A percentile compares a stretch with the other conserved stretches of the same genome.
phyloP scores from a whole-genome alignment of 257 asterid genomes.

The Solanum infundibuliforme region DNA sequence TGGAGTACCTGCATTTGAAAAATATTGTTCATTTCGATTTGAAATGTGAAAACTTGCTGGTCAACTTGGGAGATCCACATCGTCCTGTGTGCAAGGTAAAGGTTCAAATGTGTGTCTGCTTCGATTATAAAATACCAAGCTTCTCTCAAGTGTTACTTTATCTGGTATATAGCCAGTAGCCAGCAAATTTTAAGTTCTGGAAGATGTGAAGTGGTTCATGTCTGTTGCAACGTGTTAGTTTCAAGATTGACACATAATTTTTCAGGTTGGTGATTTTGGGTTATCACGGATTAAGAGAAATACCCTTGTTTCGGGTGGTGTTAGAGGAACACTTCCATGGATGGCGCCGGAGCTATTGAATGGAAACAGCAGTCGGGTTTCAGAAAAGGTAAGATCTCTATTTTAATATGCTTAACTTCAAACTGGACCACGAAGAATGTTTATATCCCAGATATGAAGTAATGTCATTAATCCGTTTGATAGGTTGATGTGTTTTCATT shows the following conservation, averaged over 20 bases:
- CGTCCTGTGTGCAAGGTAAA: constrained; percentile 86
- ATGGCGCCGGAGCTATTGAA: constrained; percentile 88
- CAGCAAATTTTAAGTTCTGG: background rate
- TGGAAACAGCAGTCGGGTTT: constrained; percentile 61
- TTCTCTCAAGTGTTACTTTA: background rate
- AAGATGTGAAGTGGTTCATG: background rate
- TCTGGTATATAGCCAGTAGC: background rate
- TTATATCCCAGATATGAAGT: background rate
- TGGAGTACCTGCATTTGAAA: constrained; percentile 63
- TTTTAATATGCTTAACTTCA: background rate
- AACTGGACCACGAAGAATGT: background rate
- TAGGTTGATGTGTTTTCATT: constrained; percentile 87
- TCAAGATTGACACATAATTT: background rate
- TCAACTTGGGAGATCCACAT: constrained; percentile 79
- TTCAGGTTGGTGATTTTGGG: constrained; percentile 85
- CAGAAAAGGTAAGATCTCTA: constrained; percentile 53
- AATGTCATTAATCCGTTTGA: background rate
- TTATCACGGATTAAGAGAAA: constrained; percentile 72
- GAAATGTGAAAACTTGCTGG: constrained; percentile 86
- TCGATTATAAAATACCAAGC: background rate
- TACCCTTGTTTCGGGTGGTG: constrained; percentile 86
- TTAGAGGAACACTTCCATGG: constrained; percentile 90
- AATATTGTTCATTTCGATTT: constrained; percentile 79
- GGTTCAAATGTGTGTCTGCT: background rate
- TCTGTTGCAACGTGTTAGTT: background rate